phyloP scores from a whole-genome alignment of 2,329 filamentous ascomycete genomes.

The Pyricularia pennisetigena region DNA sequence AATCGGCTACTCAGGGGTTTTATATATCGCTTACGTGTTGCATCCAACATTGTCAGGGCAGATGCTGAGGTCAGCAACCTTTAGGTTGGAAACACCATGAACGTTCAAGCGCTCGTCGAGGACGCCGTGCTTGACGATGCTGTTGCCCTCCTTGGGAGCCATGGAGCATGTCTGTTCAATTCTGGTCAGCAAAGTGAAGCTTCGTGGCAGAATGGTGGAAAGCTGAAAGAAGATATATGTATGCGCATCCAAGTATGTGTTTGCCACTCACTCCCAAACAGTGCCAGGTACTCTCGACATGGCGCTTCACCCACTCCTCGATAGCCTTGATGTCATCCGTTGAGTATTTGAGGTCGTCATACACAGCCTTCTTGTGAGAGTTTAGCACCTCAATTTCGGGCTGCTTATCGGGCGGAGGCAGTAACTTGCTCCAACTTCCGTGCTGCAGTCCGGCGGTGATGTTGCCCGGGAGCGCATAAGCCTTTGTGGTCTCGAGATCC shows the following conservation, averaged over 20 bases:
- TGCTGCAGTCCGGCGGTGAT: conserved; percentile 63
- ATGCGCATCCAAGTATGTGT: too few species aligned
- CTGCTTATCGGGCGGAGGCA: conserved; percentile 42
- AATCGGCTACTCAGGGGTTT: background rate
- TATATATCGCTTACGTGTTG: conserved; percentile 45
- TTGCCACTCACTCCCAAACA: conserved; percentile 38
- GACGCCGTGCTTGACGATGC: conserved; percentile 71
- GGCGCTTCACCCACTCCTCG: conserved; percentile 61
- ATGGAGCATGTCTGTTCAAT: conserved; percentile 55
- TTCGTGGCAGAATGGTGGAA: too few species aligned
- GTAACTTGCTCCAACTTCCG: conserved; percentile 57
- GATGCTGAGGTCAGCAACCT: conserved; percentile 67
- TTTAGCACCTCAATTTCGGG: conserved; percentile 41
- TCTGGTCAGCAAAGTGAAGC: too few species aligned
- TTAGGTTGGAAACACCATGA: conserved; percentile 66
- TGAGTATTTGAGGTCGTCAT: conserved; percentile 56
- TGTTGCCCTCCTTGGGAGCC: conserved; percentile 67
- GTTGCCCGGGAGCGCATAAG: conserved; percentile 65
- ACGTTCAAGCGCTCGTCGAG: conserved; percentile 70
- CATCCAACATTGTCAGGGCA: conserved; percentile 71
- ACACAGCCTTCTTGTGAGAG: conserved; percentile 50
- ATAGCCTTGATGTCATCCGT: conserved; percentile 53
- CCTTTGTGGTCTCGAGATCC: conserved; percentile 65
- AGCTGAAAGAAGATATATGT: too few species aligned
- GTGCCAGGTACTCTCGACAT: conserved; percentile 72